Evolutionary conservation across 23 red algal genomes (phyloP).

Genomic region (Gracilaria caudata): DNA sequence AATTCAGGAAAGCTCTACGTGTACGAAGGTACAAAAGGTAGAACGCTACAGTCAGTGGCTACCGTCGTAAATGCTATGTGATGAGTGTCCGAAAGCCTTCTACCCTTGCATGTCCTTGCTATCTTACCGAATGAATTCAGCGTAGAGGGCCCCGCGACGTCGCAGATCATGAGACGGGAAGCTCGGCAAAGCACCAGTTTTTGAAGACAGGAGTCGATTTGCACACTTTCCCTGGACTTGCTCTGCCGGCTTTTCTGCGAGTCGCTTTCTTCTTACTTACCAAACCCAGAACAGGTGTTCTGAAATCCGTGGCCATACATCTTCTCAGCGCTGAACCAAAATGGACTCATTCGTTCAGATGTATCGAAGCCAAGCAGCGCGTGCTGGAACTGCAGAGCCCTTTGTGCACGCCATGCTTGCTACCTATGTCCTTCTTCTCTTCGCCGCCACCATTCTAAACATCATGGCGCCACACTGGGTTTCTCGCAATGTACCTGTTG

Average conservation of each 20-base stretch:
- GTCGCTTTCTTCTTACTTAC: background rate
- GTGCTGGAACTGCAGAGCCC: slow-evolving; percentile 44
- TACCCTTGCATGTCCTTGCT: no score
- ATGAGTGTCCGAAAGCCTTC: no score
- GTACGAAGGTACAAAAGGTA: no score
- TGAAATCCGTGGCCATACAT: background rate
- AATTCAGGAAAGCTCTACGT: no score
- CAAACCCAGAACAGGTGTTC: background rate
- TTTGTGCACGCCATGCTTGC: slow-evolving; percentile 42
- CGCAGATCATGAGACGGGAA: background rate
- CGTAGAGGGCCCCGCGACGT: background rate
- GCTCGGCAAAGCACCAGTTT: background rate
- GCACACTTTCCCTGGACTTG: background rate
- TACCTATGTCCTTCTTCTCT: slow-evolving; percentile 46
- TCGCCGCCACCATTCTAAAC: slow-evolving; percentile 34
- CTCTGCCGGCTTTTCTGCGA: background rate
- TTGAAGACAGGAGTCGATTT: background rate
- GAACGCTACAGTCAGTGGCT: no score
- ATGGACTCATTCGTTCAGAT: slow-evolving; percentile 33
- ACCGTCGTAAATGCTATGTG: no score
- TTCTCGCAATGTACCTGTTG: slow-evolving; percentile 33
- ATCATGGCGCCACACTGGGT: slow-evolving; percentile 39
- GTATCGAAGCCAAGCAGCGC: slow-evolving; percentile 44
- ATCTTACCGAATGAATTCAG: no score
- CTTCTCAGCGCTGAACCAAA: background rate